A percentile compares a stretch with the other conserved stretches of the same genome.
phyloP scores from a whole-genome alignment of 306 rosid species.

The Styphnolobium japonicum region DNA sequence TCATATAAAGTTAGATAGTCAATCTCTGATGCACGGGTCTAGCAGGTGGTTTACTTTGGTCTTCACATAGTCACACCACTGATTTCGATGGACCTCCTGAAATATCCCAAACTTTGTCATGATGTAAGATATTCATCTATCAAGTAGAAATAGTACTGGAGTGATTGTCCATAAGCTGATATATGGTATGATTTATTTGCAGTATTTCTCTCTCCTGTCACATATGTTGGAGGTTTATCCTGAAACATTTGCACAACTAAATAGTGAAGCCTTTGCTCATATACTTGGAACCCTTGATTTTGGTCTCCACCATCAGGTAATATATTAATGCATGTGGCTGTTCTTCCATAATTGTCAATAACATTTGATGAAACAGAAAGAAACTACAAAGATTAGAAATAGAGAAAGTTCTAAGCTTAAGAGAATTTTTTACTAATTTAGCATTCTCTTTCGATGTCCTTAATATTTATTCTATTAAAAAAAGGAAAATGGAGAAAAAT shows the following conservation, averaged over 20 bases:
- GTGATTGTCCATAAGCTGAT: slow-evolving; percentile 34
- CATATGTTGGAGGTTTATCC: slow-evolving; percentile 96
- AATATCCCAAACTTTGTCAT: slow-evolving; percentile 88
- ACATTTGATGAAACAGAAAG: slow-evolving; percentile 6
- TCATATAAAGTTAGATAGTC: slow-evolving; percentile 1
- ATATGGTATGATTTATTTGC: slow-evolving; percentile 33
- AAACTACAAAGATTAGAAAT: not conserved
- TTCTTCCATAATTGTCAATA: slow-evolving; percentile 14
- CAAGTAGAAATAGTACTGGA: slow-evolving; percentile 6
- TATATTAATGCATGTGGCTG: not conserved
- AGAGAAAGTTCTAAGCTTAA: not conserved
- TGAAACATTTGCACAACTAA: slow-evolving; percentile 85
- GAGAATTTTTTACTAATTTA: not conserved
- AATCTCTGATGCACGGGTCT: slow-evolving; percentile 32
- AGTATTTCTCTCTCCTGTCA: slow-evolving; percentile 88
- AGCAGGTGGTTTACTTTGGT: slow-evolving; percentile 95
- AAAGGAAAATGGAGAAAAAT: not conserved
- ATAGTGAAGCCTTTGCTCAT: slow-evolving; percentile 67
- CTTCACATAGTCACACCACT: slow-evolving; percentile 85
- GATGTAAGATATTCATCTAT: slow-evolving; percentile 66
- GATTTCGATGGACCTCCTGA: slow-evolving; percentile 85
- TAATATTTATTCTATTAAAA: not conserved
- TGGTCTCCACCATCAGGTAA: slow-evolving; percentile 92
- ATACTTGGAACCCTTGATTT: slow-evolving; percentile 85
- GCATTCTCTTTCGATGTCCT: slow-evolving; percentile 12